phyloP scores from a whole-genome alignment of 805 yeast species.

The Metschnikowia picachoensis region DNA sequence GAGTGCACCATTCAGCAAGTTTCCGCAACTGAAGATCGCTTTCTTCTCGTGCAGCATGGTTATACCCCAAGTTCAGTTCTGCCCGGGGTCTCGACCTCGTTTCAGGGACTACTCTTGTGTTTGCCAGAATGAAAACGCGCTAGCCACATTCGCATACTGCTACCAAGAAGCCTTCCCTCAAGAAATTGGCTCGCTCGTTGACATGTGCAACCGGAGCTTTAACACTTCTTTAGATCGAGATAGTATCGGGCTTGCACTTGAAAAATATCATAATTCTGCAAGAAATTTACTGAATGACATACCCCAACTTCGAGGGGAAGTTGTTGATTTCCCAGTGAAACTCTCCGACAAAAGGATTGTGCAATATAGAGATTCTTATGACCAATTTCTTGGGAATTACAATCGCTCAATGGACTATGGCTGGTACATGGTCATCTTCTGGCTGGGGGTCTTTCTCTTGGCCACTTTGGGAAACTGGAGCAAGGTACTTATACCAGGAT shows the following conservation, averaged over 20 bases:
- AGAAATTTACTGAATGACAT: background rate
- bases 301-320: background rate
- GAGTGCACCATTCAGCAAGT: slow-evolving; percentile 32
- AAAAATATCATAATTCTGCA: slow-evolving; percentile 6
- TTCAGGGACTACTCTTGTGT: slow-evolving; percentile 17
- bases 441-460: slow-evolving; percentile 26
- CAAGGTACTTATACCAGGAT: slow-evolving; percentile 25
- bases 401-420: slow-evolving; percentile 39
- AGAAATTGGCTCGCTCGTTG: slow-evolving; percentile 23
- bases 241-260: slow-evolving; percentile 21
- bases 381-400: slow-evolving; percentile 39
- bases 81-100: slow-evolving; percentile 9
- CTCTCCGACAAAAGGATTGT: slow-evolving; percentile 21
- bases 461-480: slow-evolving; percentile 33
- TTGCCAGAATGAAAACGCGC: slow-evolving; percentile 29
- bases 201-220: slow-evolving; percentile 22
- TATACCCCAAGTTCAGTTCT: slow-evolving; percentile 20
- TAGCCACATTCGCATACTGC: slow-evolving; percentile 38
- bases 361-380: slow-evolving; percentile 26
- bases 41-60: slow-evolving; percentile 29
- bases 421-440: slow-evolving; percentile 26
- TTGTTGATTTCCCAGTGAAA: slow-evolving; percentile 25
- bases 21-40: slow-evolving; percentile 28
- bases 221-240: slow-evolving; percentile 21
- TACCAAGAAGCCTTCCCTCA: slow-evolving; percentile 23